Evolutionary conservation across 768 basidiomycete species (phyloP), one percentile per base, ranked within the genome.

Genomic region (Hypsizygus marmoreus): DNA sequence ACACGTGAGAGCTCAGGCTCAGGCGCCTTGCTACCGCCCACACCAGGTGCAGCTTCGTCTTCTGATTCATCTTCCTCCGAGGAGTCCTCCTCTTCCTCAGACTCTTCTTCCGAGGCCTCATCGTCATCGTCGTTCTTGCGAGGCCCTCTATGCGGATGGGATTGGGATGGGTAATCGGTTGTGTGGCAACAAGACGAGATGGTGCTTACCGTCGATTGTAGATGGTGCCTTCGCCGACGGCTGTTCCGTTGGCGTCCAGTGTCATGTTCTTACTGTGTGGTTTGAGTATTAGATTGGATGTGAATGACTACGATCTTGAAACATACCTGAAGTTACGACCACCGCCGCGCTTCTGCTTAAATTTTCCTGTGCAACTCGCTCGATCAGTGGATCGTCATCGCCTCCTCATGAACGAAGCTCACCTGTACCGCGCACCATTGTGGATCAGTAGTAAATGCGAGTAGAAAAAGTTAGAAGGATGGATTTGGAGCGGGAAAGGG

Each of bases 301-400:
- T 25, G 11, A 14, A 20, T 24, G 19, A 10, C 47, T 39, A 23
- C 25, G 34, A 34, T 23, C 39, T 10, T 30, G 9, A 19, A 10
- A 43, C 62, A 40, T 58, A 86, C 82, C 89, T 89, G 67, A 94
- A 95, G 62, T 72, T 84, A 50, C 92, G 80, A 40, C 92, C 92
- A 28, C 92, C 92, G 55, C 92, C 92, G 40, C 92, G 88, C 61
- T 85, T 88, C 54, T 82, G 75, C 77, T 93, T 93, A 72, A 80
- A 91, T 67, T 86, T 90, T 50, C 91, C 89, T 83, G 55, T 5
- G 17, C 33, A 30, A 40, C 28, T 19, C 17, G 19, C 34, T 40
- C 16, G 43, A 44, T 11, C 7, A 11, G 26, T 24, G 40, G 20
- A 6, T 17, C 30, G 25, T 17, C 22, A 32, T 25, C 4, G 23